phyloP scores from a whole-genome alignment of 2,329 filamentous ascomycete genomes.

The Bipolaris oryzae region DNA sequence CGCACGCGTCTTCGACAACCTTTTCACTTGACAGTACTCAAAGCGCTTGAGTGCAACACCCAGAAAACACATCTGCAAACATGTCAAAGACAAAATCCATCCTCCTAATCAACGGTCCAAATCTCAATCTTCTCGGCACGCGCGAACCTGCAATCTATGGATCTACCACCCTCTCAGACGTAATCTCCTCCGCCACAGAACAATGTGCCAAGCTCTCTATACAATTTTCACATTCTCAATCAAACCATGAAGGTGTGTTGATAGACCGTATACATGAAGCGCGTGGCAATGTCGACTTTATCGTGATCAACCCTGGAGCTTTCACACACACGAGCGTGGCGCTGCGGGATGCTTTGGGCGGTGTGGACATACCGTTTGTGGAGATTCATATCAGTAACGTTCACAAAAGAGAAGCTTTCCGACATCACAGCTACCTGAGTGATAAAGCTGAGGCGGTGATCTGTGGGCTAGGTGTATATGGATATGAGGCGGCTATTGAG shows the following conservation, averaged over 20 bases:
- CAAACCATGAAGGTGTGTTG: slow-evolving; percentile 77
- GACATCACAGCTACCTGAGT: slow-evolving; percentile 72
- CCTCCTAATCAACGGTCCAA: slow-evolving; percentile 80
- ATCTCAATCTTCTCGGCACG: slow-evolving; percentile 79
- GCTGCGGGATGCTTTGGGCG: slow-evolving; percentile 74
- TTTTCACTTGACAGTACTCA: background rate
- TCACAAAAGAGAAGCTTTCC: slow-evolving; percentile 71
- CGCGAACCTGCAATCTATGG: slow-evolving; percentile 78
- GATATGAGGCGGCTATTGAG: slow-evolving; percentile 55
- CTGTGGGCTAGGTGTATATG: slow-evolving; percentile 64
- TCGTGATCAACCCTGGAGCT: slow-evolving; percentile 77
- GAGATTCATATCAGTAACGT: slow-evolving; percentile 81
- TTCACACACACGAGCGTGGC: slow-evolving; percentile 79
- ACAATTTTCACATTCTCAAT: slow-evolving; percentile 68
- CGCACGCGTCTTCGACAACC: background rate
- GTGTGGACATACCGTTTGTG: slow-evolving; percentile 73
- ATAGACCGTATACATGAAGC: slow-evolving; percentile 75
- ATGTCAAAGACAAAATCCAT: slow-evolving; percentile 57
- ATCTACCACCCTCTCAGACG: slow-evolving; percentile 67
- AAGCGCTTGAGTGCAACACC: background rate
- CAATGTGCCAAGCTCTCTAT: slow-evolving; percentile 59
- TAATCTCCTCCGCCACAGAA: slow-evolving; percentile 57
- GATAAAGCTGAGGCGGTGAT: slow-evolving; percentile 79
- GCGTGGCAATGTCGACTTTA: slow-evolving; percentile 63
- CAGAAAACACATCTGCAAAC: background rate